phyloP scores from a whole-genome alignment of 176 grass and related monocot genomes.

The Miscanthus lutarioriparius region DNA sequence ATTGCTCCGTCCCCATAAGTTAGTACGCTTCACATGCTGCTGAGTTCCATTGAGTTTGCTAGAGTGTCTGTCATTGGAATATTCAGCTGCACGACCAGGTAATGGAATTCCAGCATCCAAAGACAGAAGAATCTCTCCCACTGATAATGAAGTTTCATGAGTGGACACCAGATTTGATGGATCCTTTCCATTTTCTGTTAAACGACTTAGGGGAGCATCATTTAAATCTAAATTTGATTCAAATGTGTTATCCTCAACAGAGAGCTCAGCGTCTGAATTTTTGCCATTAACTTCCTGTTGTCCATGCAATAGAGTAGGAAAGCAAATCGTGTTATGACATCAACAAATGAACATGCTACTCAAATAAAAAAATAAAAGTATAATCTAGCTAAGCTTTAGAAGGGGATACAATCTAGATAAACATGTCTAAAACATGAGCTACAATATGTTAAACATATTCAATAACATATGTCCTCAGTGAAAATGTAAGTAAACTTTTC shows the following conservation, averaged over 20 bases:
- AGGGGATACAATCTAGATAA: background rate
- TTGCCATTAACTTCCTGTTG: conserved; percentile 65
- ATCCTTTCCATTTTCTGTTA: conserved; percentile 57
- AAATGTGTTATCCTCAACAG: conserved; percentile 42
- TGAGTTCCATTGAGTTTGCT: conserved; percentile 75
- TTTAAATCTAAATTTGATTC: conserved; percentile 49
- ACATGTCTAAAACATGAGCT: conserved; percentile 1
- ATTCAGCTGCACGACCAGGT: conserved; percentile 61
- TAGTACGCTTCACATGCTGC: conserved; percentile 59
- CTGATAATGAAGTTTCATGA: conserved; percentile 70
- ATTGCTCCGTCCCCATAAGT: conserved; percentile 85
- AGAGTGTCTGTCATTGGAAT: conserved; percentile 56
- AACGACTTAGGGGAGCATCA: conserved; percentile 34
- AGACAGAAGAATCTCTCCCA: conserved; percentile 97
- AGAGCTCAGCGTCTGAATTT: conserved; percentile 62
- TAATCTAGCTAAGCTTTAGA: background rate
- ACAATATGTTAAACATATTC: background rate
- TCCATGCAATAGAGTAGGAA: conserved; percentile 24
- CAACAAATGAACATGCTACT: conserved; percentile 23
- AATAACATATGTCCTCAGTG: background rate
- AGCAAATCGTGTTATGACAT: conserved; percentile 21
- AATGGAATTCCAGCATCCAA: conserved; percentile 82
- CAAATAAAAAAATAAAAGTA: background rate
- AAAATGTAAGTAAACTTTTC: background rate
- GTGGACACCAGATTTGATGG: conserved; percentile 37